Conservation (phyloP, 441 rosid species). For the Pelargonium myrrhifolium region DNA sequence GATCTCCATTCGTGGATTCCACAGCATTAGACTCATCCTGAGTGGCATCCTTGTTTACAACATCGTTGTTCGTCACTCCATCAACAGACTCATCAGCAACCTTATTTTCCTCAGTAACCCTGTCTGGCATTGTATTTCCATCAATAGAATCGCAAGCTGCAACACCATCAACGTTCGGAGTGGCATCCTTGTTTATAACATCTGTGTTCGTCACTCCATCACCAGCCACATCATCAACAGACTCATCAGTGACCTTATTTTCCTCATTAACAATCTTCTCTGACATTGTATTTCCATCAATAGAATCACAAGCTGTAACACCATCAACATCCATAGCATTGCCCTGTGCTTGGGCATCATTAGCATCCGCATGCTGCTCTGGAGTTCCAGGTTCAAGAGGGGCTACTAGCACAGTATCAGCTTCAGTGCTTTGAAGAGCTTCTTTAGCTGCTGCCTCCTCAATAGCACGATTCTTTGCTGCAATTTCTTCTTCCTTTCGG, state of each 20-base stretch:
- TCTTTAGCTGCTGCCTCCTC: constrained; percentile 28
- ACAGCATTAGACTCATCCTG: constrained; percentile 6
- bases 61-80: constrained; percentile 17
- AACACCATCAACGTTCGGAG: not conserved
- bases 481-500: constrained; percentile 42
- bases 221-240: not conserved
- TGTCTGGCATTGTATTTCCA: not conserved
- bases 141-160: not conserved
- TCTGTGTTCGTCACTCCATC: constrained; percentile 16
- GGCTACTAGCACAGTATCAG: not conserved
- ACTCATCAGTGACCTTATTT: not conserved
- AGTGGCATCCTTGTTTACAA: constrained; percentile 3
- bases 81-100: not conserved
- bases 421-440: constrained; percentile 26
- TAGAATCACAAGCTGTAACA: too few species aligned
- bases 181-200: constrained; percentile 7
- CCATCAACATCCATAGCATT: not conserved
- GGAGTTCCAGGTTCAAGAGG: not conserved
- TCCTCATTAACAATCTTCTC: not conserved
- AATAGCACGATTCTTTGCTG: constrained; percentile 28
- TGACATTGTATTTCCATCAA: not conserved
- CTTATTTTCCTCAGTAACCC: not conserved
- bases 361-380: not conserved
- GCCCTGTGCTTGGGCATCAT: not conserved
- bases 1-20: constrained; percentile 15